A percentile compares a stretch with the other conserved stretches of the same genome.
These are phyloP conservation scores for Penicillium sp. DNA, from an alignment of 2,329 filamentous ascomycete genomes.

Conservation along the genomic window DNA sequence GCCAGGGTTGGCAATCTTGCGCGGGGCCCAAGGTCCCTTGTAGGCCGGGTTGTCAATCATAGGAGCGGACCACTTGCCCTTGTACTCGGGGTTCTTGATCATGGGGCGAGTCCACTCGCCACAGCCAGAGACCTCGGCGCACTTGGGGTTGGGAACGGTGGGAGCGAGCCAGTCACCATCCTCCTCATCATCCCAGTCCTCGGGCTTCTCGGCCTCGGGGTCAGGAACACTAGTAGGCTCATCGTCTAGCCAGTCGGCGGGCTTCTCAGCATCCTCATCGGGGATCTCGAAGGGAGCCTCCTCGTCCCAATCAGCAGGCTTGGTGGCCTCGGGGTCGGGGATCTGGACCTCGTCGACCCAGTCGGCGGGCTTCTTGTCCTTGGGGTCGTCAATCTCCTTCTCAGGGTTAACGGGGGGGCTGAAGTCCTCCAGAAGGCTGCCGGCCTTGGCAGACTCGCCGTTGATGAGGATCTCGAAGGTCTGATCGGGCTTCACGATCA, in stretches of 20 bases:
- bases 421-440: slow-evolving; percentile 93
- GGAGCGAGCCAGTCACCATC: slow-evolving; percentile 96
- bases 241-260: slow-evolving; percentile 93
- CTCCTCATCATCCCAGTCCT: slow-evolving; percentile 99
- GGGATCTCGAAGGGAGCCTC: slow-evolving; percentile 95
- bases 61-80: slow-evolving; percentile 96
- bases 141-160: slow-evolving; percentile 93
- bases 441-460: slow-evolving; percentile 83
- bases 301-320: slow-evolving; percentile 99
- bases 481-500: slow-evolving; percentile 96
- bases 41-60: slow-evolving; percentile 96
- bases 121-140: slow-evolving; percentile 88
- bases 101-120: slow-evolving; percentile 89
- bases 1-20: slow-evolving; percentile 95
- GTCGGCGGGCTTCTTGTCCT: slow-evolving; percentile 90
- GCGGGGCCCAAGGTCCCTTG: slow-evolving; percentile 93
- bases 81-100: slow-evolving; percentile 95
- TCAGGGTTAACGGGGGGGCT: slow-evolving; percentile 87
- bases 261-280: slow-evolving; percentile 87
- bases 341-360: slow-evolving; percentile 97
- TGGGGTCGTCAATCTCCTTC: slow-evolving; percentile 91
- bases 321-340: slow-evolving; percentile 85
- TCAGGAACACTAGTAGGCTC: slow-evolving; percentile 83
- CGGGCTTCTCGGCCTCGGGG: slow-evolving; percentile 94
- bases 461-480: slow-evolving; percentile 92